These are phyloP conservation scores for Pichia cactophila DNA, from an alignment of 1,139 yeast species.

Conservation along the genomic window DNA sequence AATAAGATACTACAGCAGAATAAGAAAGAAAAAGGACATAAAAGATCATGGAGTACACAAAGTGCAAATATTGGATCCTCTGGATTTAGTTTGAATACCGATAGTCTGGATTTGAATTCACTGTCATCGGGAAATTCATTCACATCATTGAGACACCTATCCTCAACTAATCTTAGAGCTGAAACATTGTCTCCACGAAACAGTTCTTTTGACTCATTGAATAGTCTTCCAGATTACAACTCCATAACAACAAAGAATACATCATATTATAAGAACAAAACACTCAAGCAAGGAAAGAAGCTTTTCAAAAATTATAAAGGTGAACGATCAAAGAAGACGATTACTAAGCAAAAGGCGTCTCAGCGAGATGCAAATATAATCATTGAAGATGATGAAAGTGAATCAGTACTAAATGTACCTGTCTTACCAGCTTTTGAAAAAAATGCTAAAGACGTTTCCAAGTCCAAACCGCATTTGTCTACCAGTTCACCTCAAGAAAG, in stretches of 20 bases:
- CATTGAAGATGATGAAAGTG: conserved; percentile 22
- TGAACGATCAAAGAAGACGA: conserved; percentile 3
- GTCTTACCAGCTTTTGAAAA: conserved; percentile 14
- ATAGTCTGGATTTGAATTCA: conserved; percentile 4
- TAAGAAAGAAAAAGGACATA: neutral
- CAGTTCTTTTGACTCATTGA: conserved; percentile 8
- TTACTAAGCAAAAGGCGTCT: neutral
- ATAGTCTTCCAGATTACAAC: conserved; percentile 7
- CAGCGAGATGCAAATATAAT: conserved; percentile 15
- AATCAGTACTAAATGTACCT: conserved; percentile 14
- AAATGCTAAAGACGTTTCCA: too few relatives aligned
- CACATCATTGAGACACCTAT: neutral
- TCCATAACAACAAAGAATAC: neutral
- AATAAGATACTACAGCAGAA: neutral
- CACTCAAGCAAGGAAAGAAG: conserved; percentile 1
- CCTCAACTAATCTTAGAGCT: neutral
- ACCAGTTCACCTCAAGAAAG: neutral
- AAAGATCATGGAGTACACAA: neutral
- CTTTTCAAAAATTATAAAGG: conserved; percentile 1
- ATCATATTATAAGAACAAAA: neutral
- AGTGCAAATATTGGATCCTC: neutral
- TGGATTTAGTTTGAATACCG: neutral
- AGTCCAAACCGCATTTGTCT: neutral
- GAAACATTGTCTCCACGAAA: neutral
- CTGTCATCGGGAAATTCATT: conserved; percentile 5